Evolutionary conservation across 2,329 filamentous ascomycete genomes (phyloP), one percentile per base, ranked within the genome.

Genomic region (Aspergillus udagawae): DNA sequence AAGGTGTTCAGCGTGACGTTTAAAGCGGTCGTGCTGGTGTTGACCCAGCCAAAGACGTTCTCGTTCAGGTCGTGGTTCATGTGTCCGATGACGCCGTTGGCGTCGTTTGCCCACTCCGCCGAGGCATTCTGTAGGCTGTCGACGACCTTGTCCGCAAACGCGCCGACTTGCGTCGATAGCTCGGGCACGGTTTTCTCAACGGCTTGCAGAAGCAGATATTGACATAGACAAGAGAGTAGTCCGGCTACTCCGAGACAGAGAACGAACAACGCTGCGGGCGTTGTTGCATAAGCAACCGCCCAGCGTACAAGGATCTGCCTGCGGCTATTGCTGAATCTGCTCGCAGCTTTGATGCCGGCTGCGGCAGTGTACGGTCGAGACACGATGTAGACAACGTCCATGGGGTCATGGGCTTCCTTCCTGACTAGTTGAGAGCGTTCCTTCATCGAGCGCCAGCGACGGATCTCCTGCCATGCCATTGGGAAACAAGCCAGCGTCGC

Each of bases 371-470:
- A 85, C 1, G 93, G 92, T 23, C 91, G 85, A 35, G 91, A 92
- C 32, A 88, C 86, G 63, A 97, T 89, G 75, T 97, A 96, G 45
- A 96, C 85, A 38, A 92, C 86, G 70, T 97, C 93, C 82, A 96
- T 86, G 0, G 89, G 83, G 67, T 97, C 92, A 69, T 86, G 86
- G 29, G 85, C 83, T 55, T 87, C 80, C 63, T 83, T 79, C 49
- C 81, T 78, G 64, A 96, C 82, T 32, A 92, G 79, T 55, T 81
- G 78, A 23, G 90, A 84, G 57, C 88, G 86, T 63, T 87, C 79
- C 71, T 88, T 84, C 81, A 92, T 89, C 32, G 80, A 82, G 49
- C 85, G 83, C 85, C 88, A 97, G 54, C 89, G 83, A 63, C 86
- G 84, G 59, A 92, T 86, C 75, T 97, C 92, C 58, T 88, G 80